Evolutionary conservation across 2,329 filamentous ascomycete genomes (phyloP), one percentile per base, ranked within the genome.

Genomic region (Podosphaera xanthii): DNA sequence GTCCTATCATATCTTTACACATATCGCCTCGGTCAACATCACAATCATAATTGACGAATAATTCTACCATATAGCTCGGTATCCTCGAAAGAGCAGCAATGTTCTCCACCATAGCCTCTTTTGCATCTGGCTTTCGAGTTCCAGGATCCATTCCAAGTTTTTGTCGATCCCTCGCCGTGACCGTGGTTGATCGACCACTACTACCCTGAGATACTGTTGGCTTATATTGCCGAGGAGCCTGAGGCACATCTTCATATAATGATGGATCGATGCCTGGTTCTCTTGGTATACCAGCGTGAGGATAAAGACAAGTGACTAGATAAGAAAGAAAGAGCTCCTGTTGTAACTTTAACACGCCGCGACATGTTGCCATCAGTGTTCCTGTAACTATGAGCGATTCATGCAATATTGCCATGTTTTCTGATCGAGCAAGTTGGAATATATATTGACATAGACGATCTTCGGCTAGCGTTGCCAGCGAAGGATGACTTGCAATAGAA

Each of bases 1-100:
- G 77, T 0, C 92, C 91, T 61, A 98, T 82, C 79, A 97, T 86
- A 68, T 98, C 94, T 73, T 95, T 87, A 67, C 92, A 98, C 4
- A 98, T 74, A 72, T 98, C 92, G 58, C 83, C 84, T 57, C 90
- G 81, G 68, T 98, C 87, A 58, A 88, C 83, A 67, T 97, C 90
- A 67, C 91, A 98, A 70, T 98, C 92, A 69, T 97, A 98, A 71
- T 98, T 98, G 71, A 97, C 82, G 69, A 96, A 98, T 6, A 98
- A 77, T 70, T 98, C 94, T 9, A 86, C 82, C 81, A 97, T 89
- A 68, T 94, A 98, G 49, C 83, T 90, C 0, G 92, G 89, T 75
- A 98, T 95, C 49, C 94, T 80, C 44, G 89, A 87, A 61, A 98
- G 75, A 59, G 91, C 89, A 42, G 91, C 90, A 52, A 98, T 84